Percentiles rank a stretch among this genome's conserved stretches.
These are phyloP conservation scores for Nelumbo lutea DNA, from an alignment of 164 flowering plant genomes.

Conservation along the genomic window DNA sequence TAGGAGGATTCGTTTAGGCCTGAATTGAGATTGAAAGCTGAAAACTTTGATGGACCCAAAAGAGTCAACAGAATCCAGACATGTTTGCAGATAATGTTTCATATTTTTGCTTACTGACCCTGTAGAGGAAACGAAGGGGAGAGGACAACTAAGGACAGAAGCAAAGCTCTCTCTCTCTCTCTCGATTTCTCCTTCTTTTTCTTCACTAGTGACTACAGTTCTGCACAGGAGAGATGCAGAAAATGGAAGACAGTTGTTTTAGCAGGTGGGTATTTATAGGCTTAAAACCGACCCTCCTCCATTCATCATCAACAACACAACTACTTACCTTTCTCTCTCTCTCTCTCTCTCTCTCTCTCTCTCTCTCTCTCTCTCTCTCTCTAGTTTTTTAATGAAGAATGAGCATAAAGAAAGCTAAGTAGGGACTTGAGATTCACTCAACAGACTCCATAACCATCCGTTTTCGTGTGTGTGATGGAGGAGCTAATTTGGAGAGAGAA, in stretches of 20 bases:
- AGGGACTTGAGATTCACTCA: conserved; percentile 5
- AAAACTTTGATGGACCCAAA: background rate
- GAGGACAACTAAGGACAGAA: conserved; percentile 7
- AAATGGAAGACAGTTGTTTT: conserved; percentile 18
- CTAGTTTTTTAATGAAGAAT: background rate
- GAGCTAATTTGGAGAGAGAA: conserved; percentile 2
- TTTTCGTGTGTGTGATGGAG: conserved; percentile 4
- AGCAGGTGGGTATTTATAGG: conserved; percentile 15
- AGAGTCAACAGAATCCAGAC: background rate
- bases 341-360: conserved; percentile 4
- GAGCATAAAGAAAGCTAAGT: background rate
- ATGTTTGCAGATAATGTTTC: background rate
- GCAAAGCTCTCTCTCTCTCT: conserved; percentile 5
- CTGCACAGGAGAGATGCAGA: conserved; percentile 29
- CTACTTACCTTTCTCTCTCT: background rate
- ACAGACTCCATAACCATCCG: background rate
- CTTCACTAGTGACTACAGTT: conserved; percentile 3
- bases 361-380: conserved; percentile 2
- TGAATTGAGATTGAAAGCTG: conserved; percentile 4
- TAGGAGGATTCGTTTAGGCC: background rate
- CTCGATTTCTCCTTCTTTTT: background rate
- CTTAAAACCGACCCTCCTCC: conserved; percentile 25
- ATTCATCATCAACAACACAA: conserved; percentile 15
- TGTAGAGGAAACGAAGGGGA: conserved; percentile 16
- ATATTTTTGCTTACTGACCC: conserved; percentile 19